Percentiles rank a stretch among this genome's conserved stretches.
Conservation (phyloP, 768 basidiomycete genomes). For the Tulasnella calospora region DNA sequence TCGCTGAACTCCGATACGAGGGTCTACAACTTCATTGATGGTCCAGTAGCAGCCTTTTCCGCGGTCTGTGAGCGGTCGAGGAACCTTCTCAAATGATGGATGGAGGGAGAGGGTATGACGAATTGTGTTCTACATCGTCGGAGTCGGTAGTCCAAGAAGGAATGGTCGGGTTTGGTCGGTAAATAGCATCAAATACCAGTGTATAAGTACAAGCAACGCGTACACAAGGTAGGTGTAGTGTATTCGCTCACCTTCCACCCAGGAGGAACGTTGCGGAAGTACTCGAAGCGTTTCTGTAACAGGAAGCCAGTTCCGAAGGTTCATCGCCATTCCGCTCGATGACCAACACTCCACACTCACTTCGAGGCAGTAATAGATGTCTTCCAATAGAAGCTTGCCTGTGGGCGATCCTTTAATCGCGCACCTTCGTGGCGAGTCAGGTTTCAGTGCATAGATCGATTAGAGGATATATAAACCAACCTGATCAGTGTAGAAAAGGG, state of each 20-base stretch:
- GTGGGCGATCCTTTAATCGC: constrained; percentile 89
- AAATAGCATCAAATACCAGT: constrained; percentile 24
- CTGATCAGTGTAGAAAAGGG: constrained; percentile 87
- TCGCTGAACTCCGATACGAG: constrained; percentile 71
- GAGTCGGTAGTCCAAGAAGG: neutral
- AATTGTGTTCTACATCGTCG: constrained; percentile 66
- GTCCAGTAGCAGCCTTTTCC: constrained; percentile 93
- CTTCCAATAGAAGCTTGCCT: constrained; percentile 77
- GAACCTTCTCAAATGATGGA: constrained; percentile 86
- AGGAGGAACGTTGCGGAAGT: constrained; percentile 77
- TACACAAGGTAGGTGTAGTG: constrained; percentile 11
- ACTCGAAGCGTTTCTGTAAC: constrained; percentile 60
- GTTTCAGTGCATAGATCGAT: neutral
- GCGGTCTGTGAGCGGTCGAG: constrained; percentile 84
- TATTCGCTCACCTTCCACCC: constrained; percentile 78
- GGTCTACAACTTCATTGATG: constrained; percentile 39
- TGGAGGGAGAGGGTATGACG: constrained; percentile 87
- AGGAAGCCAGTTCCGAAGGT: neutral
- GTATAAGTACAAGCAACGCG: constrained; percentile 24
- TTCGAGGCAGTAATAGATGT: constrained; percentile 85
- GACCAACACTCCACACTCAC: neutral
- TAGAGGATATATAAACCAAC: constrained; percentile 39
- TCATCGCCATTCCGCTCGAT: neutral
- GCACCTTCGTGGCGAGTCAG: constrained; percentile 49
- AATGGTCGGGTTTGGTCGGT: constrained; percentile 2